A percentile compares a stretch with the other conserved stretches of the same genome.
Evolutionary conservation across 2,329 filamentous ascomycete species (phyloP).

Genomic region (Alternaria arborescens): DNA sequence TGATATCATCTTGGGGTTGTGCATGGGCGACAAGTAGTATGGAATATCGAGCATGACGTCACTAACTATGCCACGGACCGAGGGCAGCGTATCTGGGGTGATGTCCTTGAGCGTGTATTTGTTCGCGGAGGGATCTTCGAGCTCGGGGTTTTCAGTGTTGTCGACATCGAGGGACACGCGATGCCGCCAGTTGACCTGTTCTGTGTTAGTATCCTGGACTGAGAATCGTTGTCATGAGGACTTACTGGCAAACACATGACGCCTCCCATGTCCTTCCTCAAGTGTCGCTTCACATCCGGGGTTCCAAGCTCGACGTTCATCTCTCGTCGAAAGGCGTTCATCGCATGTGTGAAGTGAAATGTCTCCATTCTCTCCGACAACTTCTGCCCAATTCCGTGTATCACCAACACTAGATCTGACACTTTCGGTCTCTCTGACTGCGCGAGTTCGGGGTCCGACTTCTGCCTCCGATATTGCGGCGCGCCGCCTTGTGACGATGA

Average conservation of each 20-base stretch:
- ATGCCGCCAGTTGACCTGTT: slow-evolving; percentile 84
- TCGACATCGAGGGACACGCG: slow-evolving; percentile 87
- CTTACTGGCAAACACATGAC: slow-evolving; percentile 85
- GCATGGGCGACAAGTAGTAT: slow-evolving; percentile 89
- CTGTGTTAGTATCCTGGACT: slow-evolving; percentile 18
- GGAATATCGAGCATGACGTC: slow-evolving; percentile 99
- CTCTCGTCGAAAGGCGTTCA: slow-evolving; percentile 86
- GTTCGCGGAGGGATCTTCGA: slow-evolving; percentile 67
- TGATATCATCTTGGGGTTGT: slow-evolving; percentile 93
- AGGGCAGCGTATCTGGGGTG: slow-evolving; percentile 87
- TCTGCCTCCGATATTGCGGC: slow-evolving; percentile 51
- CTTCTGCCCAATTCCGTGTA: slow-evolving; percentile 97
- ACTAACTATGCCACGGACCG: slow-evolving; percentile 88
- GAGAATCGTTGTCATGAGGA: not conserved
- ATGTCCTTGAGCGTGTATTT: slow-evolving; percentile 83
- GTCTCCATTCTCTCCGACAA: slow-evolving; percentile 93
- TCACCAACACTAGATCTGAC: slow-evolving; percentile 87
- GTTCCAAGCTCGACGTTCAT: slow-evolving; percentile 85
- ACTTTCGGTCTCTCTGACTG: slow-evolving; percentile 73
- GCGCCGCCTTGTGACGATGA: slow-evolving; percentile 56
- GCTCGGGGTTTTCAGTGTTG: slow-evolving; percentile 58
- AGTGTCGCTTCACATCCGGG: slow-evolving; percentile 74
- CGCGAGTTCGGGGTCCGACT: slow-evolving; percentile 67
- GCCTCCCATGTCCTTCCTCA: slow-evolving; percentile 81
- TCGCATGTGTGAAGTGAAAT: slow-evolving; percentile 95